Percentiles rank a stretch among this genome's conserved stretches.
phyloP scores from a whole-genome alignment of 192 early-diverging fungal genomes.

The Backusella mclennaniae region DNA sequence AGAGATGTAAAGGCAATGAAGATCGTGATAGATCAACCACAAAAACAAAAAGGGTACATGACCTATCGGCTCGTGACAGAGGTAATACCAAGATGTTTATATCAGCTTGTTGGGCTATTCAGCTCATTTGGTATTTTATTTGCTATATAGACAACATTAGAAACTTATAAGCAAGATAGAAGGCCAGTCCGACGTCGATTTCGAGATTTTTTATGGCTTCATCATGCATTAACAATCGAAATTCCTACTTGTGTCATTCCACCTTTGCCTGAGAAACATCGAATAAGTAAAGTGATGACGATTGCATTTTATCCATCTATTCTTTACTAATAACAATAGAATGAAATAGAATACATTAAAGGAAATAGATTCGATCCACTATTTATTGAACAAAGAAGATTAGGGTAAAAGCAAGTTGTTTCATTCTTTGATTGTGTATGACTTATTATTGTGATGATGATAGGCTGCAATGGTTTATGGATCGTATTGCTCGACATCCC shows the following conservation, averaged over 20 bases:
- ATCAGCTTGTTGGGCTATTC: background rate
- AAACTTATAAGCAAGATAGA: constrained; percentile 14
- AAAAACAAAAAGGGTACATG: constrained; percentile 14
- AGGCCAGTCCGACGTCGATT: constrained; percentile 85
- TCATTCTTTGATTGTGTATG: background rate
- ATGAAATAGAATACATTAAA: constrained; percentile 79
- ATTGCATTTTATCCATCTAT: background rate
- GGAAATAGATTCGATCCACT: constrained; percentile 91
- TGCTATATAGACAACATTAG: constrained; percentile 12
- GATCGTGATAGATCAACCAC: constrained; percentile 12
- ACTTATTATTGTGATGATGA: background rate
- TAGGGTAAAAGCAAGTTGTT: constrained; percentile 31
- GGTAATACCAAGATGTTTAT: constrained; percentile 1
- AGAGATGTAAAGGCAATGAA: constrained; percentile 6
- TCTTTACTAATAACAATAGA: background rate
- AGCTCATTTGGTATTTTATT: background rate
- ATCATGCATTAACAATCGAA: constrained; percentile 70
- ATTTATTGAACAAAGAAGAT: constrained; percentile 84
- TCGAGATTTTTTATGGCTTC: constrained; percentile 94
- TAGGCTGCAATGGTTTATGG: constrained; percentile 82
- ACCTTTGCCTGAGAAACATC: constrained; percentile 91
- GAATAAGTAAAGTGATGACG: constrained; percentile 57
- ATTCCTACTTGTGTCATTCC: constrained; percentile 82
- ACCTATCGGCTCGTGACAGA: constrained; percentile 9
- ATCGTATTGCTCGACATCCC: constrained; percentile 84